Conservation (phyloP, 192 early-diverging fungal species). For the Pilobolus umbonatus region DNA sequence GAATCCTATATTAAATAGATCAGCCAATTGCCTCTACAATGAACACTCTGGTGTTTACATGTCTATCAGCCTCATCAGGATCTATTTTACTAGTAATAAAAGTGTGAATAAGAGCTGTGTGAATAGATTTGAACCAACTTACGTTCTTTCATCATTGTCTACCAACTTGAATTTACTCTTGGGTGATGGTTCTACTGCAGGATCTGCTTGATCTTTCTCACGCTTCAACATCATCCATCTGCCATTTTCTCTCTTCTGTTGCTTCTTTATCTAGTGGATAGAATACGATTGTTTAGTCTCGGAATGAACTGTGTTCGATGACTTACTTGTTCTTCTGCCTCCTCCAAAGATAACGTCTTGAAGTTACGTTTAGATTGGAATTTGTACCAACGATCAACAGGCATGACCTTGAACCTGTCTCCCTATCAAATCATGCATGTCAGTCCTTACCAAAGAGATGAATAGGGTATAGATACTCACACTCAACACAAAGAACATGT, state of each 20-base stretch:
- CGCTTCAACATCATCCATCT: constrained; percentile 50
- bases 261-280: background rate
- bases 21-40: background rate
- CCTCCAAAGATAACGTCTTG: constrained; percentile 60
- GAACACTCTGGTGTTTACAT: background rate
- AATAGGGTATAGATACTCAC: constrained; percentile 11
- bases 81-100: background rate
- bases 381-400: constrained; percentile 71
- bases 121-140: constrained; percentile 15
- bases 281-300: constrained; percentile 1
- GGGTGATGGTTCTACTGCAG: constrained; percentile 8
- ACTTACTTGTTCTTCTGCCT: constrained; percentile 70
- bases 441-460: background rate
- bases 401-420: constrained; percentile 73
- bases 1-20: constrained; percentile 20
- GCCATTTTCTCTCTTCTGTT: constrained; percentile 44
- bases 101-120: background rate
- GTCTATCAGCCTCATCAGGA: constrained; percentile 8
- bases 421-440: constrained; percentile 30
- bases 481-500: constrained; percentile 69
- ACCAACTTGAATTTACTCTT: constrained; percentile 31
- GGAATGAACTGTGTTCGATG: constrained; percentile 13
- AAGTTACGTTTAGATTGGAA: constrained; percentile 66
- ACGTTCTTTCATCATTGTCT: constrained; percentile 35
- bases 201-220: constrained; percentile 38